Conservation (phyloP, 768 basidiomycete genomes). For the Lactifluus volemus region DNA sequence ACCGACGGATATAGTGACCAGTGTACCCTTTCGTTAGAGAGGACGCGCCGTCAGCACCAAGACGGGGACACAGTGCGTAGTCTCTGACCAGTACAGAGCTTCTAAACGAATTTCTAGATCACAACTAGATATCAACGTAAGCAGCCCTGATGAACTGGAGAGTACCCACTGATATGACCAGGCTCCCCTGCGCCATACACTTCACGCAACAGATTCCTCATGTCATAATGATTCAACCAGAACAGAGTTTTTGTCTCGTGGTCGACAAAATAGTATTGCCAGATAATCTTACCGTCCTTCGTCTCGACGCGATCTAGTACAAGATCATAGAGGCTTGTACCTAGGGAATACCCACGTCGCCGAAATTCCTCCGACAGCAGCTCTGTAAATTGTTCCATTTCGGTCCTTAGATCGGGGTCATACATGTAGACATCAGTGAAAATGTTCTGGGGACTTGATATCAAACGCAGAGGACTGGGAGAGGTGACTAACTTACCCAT, state of each 20-base stretch:
- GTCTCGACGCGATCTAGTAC: constrained; percentile 1
- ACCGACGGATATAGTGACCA: constrained; percentile 9
- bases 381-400: neutral
- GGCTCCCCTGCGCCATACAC: neutral
- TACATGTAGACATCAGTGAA: constrained; percentile 15
- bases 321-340: neutral
- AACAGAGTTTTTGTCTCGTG: neutral
- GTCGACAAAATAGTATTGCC: constrained; percentile 11
- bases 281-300: neutral
- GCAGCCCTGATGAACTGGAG: neutral
- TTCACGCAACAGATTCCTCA: neutral
- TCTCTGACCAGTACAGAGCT: constrained; percentile 5
- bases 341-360: neutral
- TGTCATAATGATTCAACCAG: neutral
- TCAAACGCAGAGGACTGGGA: neutral
- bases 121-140: neutral
- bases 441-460: neutral
- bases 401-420: neutral
- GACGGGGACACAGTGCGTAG: too few species aligned
- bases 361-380: neutral
- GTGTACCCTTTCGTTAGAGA: neutral
- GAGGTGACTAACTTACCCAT: neutral
- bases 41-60: neutral
- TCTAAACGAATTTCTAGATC: constrained; percentile 3
- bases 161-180: constrained; percentile 6